These are phyloP conservation scores for Nemania bipapillata DNA, from an alignment of 2,329 filamentous ascomycete species.

Conservation along the genomic window DNA sequence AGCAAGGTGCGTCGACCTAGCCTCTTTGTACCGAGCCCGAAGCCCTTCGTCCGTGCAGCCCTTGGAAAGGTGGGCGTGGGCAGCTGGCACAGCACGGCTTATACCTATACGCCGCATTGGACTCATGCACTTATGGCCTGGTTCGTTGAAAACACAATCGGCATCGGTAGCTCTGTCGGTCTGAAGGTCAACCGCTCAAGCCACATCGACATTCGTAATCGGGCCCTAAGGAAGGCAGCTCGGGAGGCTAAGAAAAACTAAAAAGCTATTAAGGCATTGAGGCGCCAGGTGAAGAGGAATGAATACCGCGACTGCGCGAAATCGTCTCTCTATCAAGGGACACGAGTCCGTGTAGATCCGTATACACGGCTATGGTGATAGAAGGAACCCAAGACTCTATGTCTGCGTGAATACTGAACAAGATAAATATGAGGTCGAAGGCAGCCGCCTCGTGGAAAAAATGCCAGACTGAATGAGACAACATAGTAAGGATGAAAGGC, in stretches of 20 bases:
- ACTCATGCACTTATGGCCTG: slow-evolving; percentile 89
- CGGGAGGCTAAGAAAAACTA: slow-evolving; percentile 77
- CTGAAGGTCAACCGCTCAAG: slow-evolving; percentile 70
- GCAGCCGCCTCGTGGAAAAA: no score
- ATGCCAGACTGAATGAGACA: no score
- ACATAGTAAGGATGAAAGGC: no score
- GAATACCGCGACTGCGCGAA: neutral
- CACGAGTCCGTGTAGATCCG: no score
- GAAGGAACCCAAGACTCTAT: no score
- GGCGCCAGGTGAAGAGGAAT: slow-evolving; percentile 10
- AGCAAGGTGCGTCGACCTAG: slow-evolving; percentile 88
- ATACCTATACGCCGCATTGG: slow-evolving; percentile 94
- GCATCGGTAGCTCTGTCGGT: slow-evolving; percentile 60
- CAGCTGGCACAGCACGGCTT: slow-evolving; percentile 79
- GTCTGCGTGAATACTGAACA: no score
- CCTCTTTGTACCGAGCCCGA: slow-evolving; percentile 81
- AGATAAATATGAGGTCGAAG: no score
- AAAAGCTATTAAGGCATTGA: neutral
- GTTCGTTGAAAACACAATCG: slow-evolving; percentile 72
- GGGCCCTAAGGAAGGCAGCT: slow-evolving; percentile 85
- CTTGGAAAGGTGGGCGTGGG: slow-evolving; percentile 85
- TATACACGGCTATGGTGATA: no score
- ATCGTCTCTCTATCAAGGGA: no score
- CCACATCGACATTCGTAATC: slow-evolving; percentile 83
- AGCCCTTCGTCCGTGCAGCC: slow-evolving; percentile 80